A percentile compares a stretch with the other conserved stretches of the same genome.
phyloP scores from a whole-genome alignment of 768 basidiomycete species.

The Rubroboletus pulcherrimus region DNA sequence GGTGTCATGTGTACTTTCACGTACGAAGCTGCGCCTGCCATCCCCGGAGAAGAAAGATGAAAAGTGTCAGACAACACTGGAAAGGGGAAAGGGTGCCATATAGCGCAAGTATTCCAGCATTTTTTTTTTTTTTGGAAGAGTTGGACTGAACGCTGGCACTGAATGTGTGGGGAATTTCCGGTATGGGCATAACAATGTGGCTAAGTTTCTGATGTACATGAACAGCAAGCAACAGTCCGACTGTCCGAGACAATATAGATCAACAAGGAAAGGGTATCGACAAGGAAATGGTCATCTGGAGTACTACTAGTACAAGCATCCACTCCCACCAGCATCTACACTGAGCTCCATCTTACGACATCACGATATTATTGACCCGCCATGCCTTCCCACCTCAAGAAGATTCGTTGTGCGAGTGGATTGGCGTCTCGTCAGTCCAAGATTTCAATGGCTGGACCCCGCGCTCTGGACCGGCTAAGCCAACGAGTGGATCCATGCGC shows the following conservation, averaged over 20 bases:
- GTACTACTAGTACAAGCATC: neutral
- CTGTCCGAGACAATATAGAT: neutral
- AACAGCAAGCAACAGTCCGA: neutral
- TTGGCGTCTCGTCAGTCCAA: neutral
- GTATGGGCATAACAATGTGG: neutral
- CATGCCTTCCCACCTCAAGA: neutral
- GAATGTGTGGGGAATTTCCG: neutral
- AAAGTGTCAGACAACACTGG: neutral
- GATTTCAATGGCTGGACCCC: neutral
- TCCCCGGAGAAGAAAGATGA: neutral
- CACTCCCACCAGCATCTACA: neutral
- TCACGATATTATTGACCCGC: neutral
- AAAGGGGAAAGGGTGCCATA: neutral
- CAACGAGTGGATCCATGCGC: neutral
- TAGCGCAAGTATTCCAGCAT: neutral
- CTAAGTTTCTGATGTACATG: too few species aligned
- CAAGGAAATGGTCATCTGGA: neutral
- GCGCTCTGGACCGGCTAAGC: neutral
- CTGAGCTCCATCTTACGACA: neutral
- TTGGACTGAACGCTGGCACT: too few species aligned
- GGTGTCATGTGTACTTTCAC: neutral
- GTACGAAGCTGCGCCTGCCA: neutral
- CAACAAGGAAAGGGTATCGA: neutral
- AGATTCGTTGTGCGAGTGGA: neutral
- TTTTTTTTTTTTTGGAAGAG: neutral